Conservation (phyloP, 1,284 basidiomycete genomes). For the Cryptococcus deneoformans region DNA sequence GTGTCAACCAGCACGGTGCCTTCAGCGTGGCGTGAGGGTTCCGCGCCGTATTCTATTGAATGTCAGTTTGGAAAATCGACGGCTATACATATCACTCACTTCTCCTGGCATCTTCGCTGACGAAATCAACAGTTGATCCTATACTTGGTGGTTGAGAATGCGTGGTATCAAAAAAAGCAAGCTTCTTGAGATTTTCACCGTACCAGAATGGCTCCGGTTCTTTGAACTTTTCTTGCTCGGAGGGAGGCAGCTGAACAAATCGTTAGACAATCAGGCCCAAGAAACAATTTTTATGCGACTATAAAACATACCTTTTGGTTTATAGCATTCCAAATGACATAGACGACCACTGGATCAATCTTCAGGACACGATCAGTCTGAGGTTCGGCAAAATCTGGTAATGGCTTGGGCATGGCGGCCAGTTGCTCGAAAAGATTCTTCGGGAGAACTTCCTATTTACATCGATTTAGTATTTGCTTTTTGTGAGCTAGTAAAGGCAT, state of each 20-base stretch:
- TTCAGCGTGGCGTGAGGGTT: conserved; percentile 18
- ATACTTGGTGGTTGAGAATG: conserved; percentile 36
- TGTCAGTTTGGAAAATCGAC: too few species aligned
- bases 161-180: conserved; percentile 59
- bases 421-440: conserved; percentile 31
- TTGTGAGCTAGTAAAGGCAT: not conserved
- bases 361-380: conserved; percentile 51
- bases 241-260: conserved; percentile 57
- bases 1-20: conserved; percentile 56
- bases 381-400: conserved; percentile 25
- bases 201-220: conserved; percentile 75
- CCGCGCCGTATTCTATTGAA: conserved; percentile 17
- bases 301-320: conserved; percentile 68
- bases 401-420: conserved; percentile 13
- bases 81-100: too few species aligned
- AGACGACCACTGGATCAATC: conserved; percentile 73
- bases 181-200: conserved; percentile 61
- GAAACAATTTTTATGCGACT: not conserved
- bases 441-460: conserved; percentile 20
- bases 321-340: conserved; percentile 82
- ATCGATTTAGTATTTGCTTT: not conserved
- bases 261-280: conserved; percentile 1
- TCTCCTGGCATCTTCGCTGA: conserved; percentile 8
- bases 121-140: conserved; percentile 45
- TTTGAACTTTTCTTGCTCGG: conserved; percentile 57